Base-by-base conservation (phyloP, 1,284 basidiomycete species). In the Leccinum olivaceoglutinosum region DNA sequence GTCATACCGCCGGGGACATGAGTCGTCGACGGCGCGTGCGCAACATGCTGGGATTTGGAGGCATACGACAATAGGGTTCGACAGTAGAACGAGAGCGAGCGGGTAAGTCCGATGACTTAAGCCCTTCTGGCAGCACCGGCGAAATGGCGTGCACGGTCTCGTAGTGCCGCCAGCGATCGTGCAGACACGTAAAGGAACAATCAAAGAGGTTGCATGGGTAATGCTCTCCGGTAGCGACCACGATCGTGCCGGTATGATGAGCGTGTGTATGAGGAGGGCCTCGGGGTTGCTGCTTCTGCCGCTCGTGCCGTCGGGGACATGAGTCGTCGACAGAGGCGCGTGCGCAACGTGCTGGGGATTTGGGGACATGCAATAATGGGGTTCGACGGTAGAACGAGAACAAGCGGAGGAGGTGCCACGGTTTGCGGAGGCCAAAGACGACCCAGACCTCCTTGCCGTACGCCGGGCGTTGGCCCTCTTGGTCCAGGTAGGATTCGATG, bases 361-460 rank as follows among this genome's bases (percentile, higher is more conserved):
- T 66, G 73, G 67, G 69, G 70, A 65, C 73, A 75, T 73, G 53
- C 76, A 74, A 70, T 81, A 81, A 59, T 76, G 76, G 16, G 74
- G 74, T 38, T 76, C 74, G 2, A 73, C 53, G 16, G 59, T 59
- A 12, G 65, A 65, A 67, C 62, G 78, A 66, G 64, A 71, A 60
- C 64, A 76, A 64, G 61, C 72, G 38, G 67, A 72, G 68, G 63
- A 69, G 69, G 77, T 90, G 97, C 92, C 92, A 97, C 1, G 94
- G 93, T 68, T 86, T 84, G 32, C 97, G 85, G 25, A 96, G 84
- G 49, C 81, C 79, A 80, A 84, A 96, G 46, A 99, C 96, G 64
- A 92, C 91, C 46, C 84, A 78, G 65, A 98, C 83, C 9, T 90
- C 82, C 68, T 95, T 95, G 21, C 91, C 94, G 72, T 92, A 97